A percentile compares a stretch with the other conserved stretches of the same genome.
These are phyloP conservation scores for Microstegium vimineum DNA, from an alignment of 176 grass and related monocot species.

Conservation along the genomic window DNA sequence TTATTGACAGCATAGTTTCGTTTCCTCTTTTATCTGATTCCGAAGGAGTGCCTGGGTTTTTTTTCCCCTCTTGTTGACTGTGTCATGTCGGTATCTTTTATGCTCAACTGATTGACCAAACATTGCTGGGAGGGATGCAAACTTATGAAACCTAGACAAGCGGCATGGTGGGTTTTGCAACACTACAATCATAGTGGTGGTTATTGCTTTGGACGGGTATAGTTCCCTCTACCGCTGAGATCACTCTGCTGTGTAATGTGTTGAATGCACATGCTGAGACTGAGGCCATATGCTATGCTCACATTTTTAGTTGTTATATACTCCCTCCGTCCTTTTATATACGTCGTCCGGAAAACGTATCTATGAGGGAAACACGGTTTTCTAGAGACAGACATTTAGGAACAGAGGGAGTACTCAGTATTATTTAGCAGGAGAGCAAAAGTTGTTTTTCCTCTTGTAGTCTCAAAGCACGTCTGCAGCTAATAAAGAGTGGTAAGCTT, in stretches of 20 bases:
- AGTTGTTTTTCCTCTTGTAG: not conserved
- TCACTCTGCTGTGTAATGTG: not conserved
- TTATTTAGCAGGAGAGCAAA: not conserved
- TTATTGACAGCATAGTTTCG: not conserved
- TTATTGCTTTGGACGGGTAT: not conserved
- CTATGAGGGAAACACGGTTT: no score
- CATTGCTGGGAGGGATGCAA: conserved; percentile 13
- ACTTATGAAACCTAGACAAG: not conserved
- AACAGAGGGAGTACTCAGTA: no score
- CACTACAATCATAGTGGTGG: not conserved
- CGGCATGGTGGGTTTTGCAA: not conserved
- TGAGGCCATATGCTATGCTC: not conserved
- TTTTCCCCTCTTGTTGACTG: not conserved
- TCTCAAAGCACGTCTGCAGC: no score
- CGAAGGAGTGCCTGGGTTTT: not conserved
- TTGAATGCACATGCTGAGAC: not conserved
- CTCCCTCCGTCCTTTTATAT: no score
- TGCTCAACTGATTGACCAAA: not conserved
- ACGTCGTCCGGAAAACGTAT: no score
- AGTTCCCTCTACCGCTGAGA: not conserved
- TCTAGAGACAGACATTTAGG: no score
- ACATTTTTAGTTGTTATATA: not conserved
- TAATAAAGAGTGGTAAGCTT: no score
- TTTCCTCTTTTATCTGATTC: conserved; percentile 14
- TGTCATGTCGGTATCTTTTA: not conserved